Evolutionary conservation across 345 rosid species (phyloP).

Genomic region (Punica granatum): DNA sequence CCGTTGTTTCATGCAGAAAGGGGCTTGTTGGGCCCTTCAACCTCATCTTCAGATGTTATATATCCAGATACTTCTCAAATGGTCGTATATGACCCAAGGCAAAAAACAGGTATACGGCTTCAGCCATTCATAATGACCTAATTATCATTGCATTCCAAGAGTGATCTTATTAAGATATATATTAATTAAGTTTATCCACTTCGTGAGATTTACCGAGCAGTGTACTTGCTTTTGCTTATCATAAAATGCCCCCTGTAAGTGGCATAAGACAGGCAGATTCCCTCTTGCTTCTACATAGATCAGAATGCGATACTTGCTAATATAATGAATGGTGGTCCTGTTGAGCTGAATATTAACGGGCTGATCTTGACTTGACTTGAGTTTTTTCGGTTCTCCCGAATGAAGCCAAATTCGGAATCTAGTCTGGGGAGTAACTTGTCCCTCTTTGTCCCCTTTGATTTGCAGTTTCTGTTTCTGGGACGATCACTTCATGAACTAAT

Average conservation of each 20-base stretch:
- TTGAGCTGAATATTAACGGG: background rate
- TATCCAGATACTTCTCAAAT: slow-evolving; percentile 67
- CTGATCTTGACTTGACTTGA: background rate
- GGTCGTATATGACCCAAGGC: slow-evolving; percentile 66
- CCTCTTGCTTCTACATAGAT: too few species aligned
- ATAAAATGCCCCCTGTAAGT: background rate
- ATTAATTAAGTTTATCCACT: background rate
- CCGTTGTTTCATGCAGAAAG: slow-evolving; percentile 9
- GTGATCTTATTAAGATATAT: background rate
- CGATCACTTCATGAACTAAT: too few species aligned
- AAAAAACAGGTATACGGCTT: slow-evolving; percentile 48
- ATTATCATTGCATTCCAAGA: background rate
- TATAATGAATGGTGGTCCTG: background rate
- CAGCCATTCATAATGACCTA: background rate
- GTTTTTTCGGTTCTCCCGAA: background rate
- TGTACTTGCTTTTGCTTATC: background rate
- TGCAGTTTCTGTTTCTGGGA: too few species aligned
- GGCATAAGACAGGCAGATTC: too few species aligned
- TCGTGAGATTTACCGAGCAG: background rate
- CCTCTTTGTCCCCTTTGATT: too few species aligned
- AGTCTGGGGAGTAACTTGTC: too few species aligned
- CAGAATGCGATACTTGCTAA: background rate
- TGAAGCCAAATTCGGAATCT: background rate
- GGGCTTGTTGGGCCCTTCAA: slow-evolving; percentile 27
- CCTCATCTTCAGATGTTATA: slow-evolving; percentile 37